Conservation (phyloP, 148 eudicot genomes). For the Vaccinium corymbosum region DNA sequence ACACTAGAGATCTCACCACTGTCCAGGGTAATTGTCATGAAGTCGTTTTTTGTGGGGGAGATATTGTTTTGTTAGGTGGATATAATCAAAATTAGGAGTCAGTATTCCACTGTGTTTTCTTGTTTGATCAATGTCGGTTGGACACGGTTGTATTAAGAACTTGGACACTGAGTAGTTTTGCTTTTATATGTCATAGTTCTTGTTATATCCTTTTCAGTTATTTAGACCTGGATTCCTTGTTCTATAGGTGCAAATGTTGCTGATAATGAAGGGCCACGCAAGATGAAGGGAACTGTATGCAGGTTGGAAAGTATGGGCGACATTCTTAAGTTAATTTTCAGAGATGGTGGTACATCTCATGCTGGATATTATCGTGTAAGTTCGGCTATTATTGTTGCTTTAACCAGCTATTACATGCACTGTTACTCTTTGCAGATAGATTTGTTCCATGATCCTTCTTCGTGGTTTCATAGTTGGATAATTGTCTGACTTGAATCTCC, state of each 20-base stretch:
- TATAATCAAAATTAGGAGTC: not conserved
- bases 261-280: constrained; percentile 52
- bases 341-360: constrained; percentile 72
- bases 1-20: not conserved
- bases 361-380: constrained; percentile 87
- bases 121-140: not conserved
- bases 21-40: not conserved
- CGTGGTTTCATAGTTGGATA: not conserved
- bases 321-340: constrained; percentile 66
- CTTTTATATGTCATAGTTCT: not conserved
- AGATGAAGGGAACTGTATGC: constrained; percentile 51
- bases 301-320: constrained; percentile 80
- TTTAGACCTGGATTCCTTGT: not conserved
- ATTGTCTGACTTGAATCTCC: constrained; percentile 20
- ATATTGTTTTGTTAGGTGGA: not conserved
- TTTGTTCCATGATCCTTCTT: not conserved
- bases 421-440: not conserved
- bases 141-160: not conserved
- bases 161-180: not conserved
- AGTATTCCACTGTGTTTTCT: not conserved
- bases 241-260: constrained; percentile 48
- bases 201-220: not conserved
- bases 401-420: not conserved
- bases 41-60: constrained; percentile 7
- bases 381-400: constrained; percentile 3